These are phyloP conservation scores for Chalciporus pseudorubinellus DNA, from an alignment of 768 basidiomycete species.

Conservation along the genomic window DNA sequence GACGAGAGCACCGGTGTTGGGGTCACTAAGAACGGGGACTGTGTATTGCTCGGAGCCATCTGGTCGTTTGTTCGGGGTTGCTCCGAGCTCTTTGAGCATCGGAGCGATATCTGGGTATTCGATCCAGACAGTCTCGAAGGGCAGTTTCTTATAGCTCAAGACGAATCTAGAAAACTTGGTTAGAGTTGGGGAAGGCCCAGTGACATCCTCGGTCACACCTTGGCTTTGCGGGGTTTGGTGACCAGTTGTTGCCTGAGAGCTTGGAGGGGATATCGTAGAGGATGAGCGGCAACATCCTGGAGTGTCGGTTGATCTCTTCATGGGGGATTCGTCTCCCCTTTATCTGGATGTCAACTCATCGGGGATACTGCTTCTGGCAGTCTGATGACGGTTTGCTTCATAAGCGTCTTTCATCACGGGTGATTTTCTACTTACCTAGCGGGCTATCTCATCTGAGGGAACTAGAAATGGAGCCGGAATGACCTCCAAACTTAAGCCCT, in stretches of 20 bases:
- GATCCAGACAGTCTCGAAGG: slow-evolving; percentile 34
- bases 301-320: not conserved
- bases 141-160: slow-evolving; percentile 33
- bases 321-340: not conserved
- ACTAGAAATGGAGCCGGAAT: no score
- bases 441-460: no score
- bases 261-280: slow-evolving; percentile 39
- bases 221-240: slow-evolving; percentile 39
- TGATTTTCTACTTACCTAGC: not conserved
- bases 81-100: slow-evolving; percentile 26
- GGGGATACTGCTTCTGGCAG: not conserved
- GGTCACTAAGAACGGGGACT: slow-evolving; percentile 35
- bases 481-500: no score
- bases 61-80: slow-evolving; percentile 11
- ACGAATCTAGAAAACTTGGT: slow-evolving; percentile 22
- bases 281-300: slow-evolving; percentile 26
- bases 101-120: slow-evolving; percentile 34
- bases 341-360: not conserved
- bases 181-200: not conserved
- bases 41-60: slow-evolving; percentile 29
- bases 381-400: not conserved
- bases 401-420: slow-evolving; percentile 3
- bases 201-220: slow-evolving; percentile 23
- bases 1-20: slow-evolving; percentile 26
- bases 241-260: slow-evolving; percentile 31